A percentile compares a stretch with the other conserved stretches of the same genome.
Evolutionary conservation across 495 filamentous ascomycete species (phyloP).

Genomic region (Hypoxylon fuscum): DNA sequence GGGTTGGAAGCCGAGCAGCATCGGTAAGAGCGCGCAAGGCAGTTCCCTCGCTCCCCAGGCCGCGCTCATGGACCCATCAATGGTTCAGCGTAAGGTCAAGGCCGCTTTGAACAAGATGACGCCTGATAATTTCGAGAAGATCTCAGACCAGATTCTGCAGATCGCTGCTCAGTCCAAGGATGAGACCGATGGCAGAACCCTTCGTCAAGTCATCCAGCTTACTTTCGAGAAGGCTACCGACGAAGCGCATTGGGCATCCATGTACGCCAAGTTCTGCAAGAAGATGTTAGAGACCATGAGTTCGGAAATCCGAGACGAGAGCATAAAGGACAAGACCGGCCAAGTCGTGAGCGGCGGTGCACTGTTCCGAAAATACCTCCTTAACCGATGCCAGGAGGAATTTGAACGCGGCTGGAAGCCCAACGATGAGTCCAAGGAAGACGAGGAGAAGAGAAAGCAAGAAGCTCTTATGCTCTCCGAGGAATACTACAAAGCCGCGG

Average conservation of each 20-base stretch:
- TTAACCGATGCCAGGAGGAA: constrained; percentile 98
- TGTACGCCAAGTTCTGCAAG: constrained; percentile 99
- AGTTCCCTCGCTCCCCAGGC: constrained; percentile 54
- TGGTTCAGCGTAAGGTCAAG: constrained; percentile 99
- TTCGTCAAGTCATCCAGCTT: constrained; percentile 97
- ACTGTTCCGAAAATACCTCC: constrained; percentile 96
- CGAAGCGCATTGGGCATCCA: constrained; percentile 97
- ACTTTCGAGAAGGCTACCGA: constrained; percentile 99
- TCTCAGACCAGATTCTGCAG: constrained; percentile 88
- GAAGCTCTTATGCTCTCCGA: constrained; percentile 89
- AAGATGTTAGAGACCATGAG: constrained; percentile 97
- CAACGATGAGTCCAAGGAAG: constrained; percentile 83
- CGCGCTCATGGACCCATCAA: constrained; percentile 81
- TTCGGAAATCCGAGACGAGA: constrained; percentile 93
- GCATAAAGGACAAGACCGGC: constrained; percentile 83
- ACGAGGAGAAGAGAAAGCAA: constrained; percentile 64
- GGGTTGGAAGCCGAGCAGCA: constrained; percentile 91
- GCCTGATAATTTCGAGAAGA: constrained; percentile 97
- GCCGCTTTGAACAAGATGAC: constrained; percentile 99
- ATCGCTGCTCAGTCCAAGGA: constrained; percentile 96
- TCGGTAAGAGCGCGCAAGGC: constrained; percentile 54
- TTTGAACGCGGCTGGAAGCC: constrained; percentile 99
- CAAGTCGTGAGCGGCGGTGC: constrained; percentile 90
- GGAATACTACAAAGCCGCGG: constrained; percentile 95
- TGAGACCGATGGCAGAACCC: constrained; percentile 90